Base-by-base conservation (phyloP, 768 basidiomycete species). In the Porpolomopsis calyptriformis region DNA sequence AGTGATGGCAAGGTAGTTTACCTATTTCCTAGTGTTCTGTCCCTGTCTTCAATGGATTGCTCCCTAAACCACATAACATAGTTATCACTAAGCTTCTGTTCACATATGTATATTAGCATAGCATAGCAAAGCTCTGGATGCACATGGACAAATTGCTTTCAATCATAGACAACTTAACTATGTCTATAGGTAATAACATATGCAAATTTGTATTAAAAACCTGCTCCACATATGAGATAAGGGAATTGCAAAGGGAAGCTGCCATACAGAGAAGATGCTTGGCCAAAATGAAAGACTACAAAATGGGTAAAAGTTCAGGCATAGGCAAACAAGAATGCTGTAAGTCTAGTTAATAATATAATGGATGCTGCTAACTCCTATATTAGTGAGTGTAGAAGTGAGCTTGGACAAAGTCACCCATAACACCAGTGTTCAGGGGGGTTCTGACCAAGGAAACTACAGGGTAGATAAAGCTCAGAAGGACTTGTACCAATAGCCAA, bases 111-210 rank as follows among this genome's bases (percentile, higher is more conserved):
- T 50, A 57, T 10, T 69, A 66, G 68, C 70, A 70, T 52, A 59
- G 56, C 0, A 53, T 64, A 4, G 67, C 65, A 1, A 72, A 72
- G 46, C 55, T 71, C 1, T 57, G 62, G 4, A 37, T 69, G 44
- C 70, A 71, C 43, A 66, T 64, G 0, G 58, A 66, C 11, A 11
- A 48, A 0, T 63, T 65, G 2, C 49, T 72, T 0, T 16, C 29
- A 0, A 12, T 55, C 14, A 48, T 69, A 1, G 51, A 60, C 4
- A 4, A n/a, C 1, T 37, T 47, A 0, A 68, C 64, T 3, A 40
- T 2, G 0, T 31, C 33, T 1, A 54, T 69, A 3, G 62, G 68
- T 0, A 26, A 46, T 1, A 31, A 46, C 1, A 36, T 68, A 1
- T 60, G 66, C 0, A 23, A 45, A 0, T 71, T 72, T 42, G 46